phyloP scores from a whole-genome alignment of 306 rosid species.

The Oemleria cerasiformis region DNA sequence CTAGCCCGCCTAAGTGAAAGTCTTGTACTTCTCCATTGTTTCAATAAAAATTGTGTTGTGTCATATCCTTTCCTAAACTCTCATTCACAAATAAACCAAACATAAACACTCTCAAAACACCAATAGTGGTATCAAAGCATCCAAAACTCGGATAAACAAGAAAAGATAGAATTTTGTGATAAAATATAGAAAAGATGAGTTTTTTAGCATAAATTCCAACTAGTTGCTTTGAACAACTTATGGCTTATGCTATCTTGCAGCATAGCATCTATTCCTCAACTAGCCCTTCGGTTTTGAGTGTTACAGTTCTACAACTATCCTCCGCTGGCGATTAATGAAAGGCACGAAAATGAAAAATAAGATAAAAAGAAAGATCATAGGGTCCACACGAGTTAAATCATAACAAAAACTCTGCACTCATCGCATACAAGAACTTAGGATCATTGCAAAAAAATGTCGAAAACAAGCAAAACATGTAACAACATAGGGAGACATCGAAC shows the following conservation, averaged over 20 bases:
- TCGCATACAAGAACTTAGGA: background rate
- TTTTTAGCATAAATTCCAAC: background rate
- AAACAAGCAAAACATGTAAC: background rate
- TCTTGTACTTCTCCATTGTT: no score
- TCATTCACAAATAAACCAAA: no score
- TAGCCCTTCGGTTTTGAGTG: background rate
- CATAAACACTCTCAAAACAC: no score
- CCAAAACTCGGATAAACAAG: no score
- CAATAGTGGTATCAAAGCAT: no score
- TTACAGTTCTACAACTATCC: background rate
- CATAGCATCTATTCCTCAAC: conserved; percentile 2
- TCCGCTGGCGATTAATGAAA: no score
- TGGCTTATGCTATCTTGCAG: background rate
- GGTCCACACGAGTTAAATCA: background rate
- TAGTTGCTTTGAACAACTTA: background rate
- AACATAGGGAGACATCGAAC: background rate
- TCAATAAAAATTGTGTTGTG: no score
- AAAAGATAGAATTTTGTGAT: background rate
- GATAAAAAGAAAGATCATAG: background rate
- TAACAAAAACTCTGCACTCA: background rate
- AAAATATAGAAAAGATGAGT: background rate
- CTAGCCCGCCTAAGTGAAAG: no score
- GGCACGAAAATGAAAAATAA: background rate
- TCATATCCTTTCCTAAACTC: no score
- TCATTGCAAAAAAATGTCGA: background rate